These are phyloP conservation scores for Phaseolus lunatus DNA, from an alignment of 306 rosid species.

Conservation along the genomic window DNA sequence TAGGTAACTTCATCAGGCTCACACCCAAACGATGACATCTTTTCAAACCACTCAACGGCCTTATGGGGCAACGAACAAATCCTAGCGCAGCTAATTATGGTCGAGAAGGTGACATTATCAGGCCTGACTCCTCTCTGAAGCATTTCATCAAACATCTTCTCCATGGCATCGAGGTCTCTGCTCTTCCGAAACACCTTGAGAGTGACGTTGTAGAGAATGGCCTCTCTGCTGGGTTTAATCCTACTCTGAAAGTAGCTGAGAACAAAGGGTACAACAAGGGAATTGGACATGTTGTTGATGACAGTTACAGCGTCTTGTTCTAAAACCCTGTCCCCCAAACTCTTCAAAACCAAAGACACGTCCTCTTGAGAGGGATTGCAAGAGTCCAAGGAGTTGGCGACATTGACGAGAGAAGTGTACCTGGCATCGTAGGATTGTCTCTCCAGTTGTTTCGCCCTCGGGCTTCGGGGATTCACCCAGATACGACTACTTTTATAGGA, in stretches of 20 bases:
- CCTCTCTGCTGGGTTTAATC: slow-evolving; percentile 58
- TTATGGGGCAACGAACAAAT: slow-evolving; percentile 59
- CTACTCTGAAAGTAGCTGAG: slow-evolving; percentile 62
- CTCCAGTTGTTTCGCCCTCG: slow-evolving; percentile 76
- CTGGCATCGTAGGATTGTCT: slow-evolving; percentile 72
- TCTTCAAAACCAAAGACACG: slow-evolving; percentile 56
- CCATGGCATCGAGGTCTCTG: slow-evolving; percentile 75
- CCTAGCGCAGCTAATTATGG: slow-evolving; percentile 94
- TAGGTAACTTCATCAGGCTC: slow-evolving; percentile 85
- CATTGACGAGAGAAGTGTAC: slow-evolving; percentile 63
- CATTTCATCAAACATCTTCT: slow-evolving; percentile 86
- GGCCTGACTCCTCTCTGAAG: slow-evolving; percentile 71
- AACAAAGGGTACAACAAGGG: slow-evolving; percentile 61
- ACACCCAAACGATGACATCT: slow-evolving; percentile 72
- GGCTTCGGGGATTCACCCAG: slow-evolving; percentile 94
- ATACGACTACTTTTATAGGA: slow-evolving; percentile 56
- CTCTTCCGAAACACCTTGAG: slow-evolving; percentile 76
- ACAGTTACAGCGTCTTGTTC: slow-evolving; percentile 85
- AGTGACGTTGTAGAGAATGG: slow-evolving; percentile 84
- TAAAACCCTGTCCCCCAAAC: slow-evolving; percentile 54
- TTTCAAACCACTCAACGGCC: slow-evolving; percentile 95
- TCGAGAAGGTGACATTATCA: slow-evolving; percentile 84
- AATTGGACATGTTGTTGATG: slow-evolving; percentile 69
- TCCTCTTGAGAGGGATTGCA: slow-evolving; percentile 57
- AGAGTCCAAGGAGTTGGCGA: slow-evolving; percentile 68